Base-by-base conservation (phyloP, 306 rosid species). In the Carpinus viminea region DNA sequence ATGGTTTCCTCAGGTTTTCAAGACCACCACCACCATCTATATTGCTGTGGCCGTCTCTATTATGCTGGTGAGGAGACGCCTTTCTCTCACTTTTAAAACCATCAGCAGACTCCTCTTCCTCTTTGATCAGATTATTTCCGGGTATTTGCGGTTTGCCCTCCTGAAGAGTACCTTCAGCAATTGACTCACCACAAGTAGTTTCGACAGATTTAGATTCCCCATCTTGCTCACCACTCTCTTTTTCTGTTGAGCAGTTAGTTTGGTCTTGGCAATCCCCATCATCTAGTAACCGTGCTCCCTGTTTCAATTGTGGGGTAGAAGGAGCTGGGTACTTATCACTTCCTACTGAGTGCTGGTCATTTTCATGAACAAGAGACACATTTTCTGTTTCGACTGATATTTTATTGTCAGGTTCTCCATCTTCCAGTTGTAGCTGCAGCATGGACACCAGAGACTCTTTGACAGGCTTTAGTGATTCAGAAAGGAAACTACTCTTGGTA, bases 251-350 rank as follows among this genome's bases (percentile, higher is more conserved):
- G 81, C 81, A 86, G 81, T 87, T 90, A 64, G 89, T 86, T 79
- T 91, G 97, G 60, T 96, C 97, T 68, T 89, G 97, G 88, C 94
- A 91, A 86, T 93, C 99, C 11, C 94, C 93, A 82, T 90, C 96
- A 76, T 90, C 96, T 68, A 91, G 74, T 78, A 88, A 83, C 68
- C 97, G 78, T n/a, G 82, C 82, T 31, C 92, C 99, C 10, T 91
- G 98, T 64, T 90, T 85, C 71, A 91, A 84, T 72, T 96, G 99
- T 16, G 98, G 99, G 50, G 96, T 96, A 45, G 98, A 96, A 73
- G 99, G 99, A 83, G 99, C 98, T 2, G 99, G 98, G 79, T 90
- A 96, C 88, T 89, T 91, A 78, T 95, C 98, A 70, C 87, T 87
- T 55, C 86, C 97, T 28, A 82, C 74, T 28, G 87, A 87, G 15